phyloP scores from a whole-genome alignment of 176 grass and related monocot species.

The Musa troglodytarum region DNA sequence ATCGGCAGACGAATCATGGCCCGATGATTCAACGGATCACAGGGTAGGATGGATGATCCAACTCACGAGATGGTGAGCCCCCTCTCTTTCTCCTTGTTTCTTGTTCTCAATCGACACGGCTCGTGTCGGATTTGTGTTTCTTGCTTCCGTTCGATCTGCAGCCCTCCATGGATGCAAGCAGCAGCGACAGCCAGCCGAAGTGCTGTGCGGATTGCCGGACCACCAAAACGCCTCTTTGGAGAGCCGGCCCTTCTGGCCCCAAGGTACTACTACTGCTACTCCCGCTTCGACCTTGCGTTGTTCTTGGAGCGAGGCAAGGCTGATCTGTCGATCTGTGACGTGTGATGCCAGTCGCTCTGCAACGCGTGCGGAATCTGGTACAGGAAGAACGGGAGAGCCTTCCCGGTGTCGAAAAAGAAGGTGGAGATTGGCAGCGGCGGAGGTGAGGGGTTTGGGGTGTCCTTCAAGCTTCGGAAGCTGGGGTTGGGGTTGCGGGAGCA shows the following conservation, averaged over 20 bases:
- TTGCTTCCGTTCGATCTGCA: not conserved
- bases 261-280: not conserved
- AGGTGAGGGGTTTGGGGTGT: not conserved
- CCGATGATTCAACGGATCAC: too few relatives aligned
- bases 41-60: not conserved
- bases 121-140: not conserved
- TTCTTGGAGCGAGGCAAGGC: not conserved
- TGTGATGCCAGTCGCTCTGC: slow-evolving; percentile 29
- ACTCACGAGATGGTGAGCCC: not conserved
- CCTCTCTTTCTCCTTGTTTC: not conserved
- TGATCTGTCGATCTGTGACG: too few relatives aligned
- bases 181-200: not conserved
- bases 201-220: slow-evolving; percentile 2
- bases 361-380: slow-evolving; percentile 93
- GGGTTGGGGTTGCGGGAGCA: slow-evolving; percentile 1
- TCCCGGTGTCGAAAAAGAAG: slow-evolving; percentile 10
- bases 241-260: slow-evolving; percentile 7
- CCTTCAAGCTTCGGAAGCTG: slow-evolving; percentile 25
- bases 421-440: not conserved
- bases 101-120: not conserved
- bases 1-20: too few relatives aligned
- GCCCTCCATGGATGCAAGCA: not conserved
- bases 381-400: slow-evolving; percentile 73
- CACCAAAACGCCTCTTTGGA: slow-evolving; percentile 5
- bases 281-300: too few relatives aligned